Evolutionary conservation across 176 grass and related monocot species (phyloP), one percentile per base, ranked within the genome.

Genomic region (Eragrostis nindensis): DNA sequence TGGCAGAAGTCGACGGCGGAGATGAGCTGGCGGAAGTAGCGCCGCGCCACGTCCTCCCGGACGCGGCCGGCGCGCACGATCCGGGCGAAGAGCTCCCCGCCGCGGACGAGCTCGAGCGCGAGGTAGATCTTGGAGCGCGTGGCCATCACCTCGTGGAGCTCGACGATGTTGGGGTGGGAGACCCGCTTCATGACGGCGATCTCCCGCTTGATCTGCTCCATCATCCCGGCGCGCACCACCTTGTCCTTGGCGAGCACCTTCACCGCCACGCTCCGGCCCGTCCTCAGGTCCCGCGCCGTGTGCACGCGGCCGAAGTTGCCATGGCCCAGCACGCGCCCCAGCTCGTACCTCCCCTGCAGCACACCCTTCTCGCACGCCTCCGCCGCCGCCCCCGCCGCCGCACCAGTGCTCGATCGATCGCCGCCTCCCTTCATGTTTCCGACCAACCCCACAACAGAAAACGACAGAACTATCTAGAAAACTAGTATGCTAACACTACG

Each of bases 1-100:
- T 99, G 96, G 96, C 96, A 99, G 85, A 99, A 99, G 40, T 84
- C 96, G 39, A 99, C 89, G 29, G 96, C 96, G 53, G 88, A 93
- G 73, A 99, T 78, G 76, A 99, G 84, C 74, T 99, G 92, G 1
- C 88, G 82, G 54, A 99, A 99, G 86, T 99, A 99, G 57, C 65
- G 76, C 1, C 90, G 85, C 62, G 90, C 96, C 1, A 62, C 69
- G 84, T 95, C 92, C 90, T 99, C 96, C 72, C n/a, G 76, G 56
- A 99, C 87, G 30, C 96, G 87, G 0, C 96, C 96, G 7, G 78
- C 44, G 9, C 78, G 59, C 30, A 75, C 79, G 75, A 99, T 92
- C 24, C 74, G 72, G 21, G 85, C 74, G 80, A 99, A 99, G 55
- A 99, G 92, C 73, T 99, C 96, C 3, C 92, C 96, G 76, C 92